Conservation (phyloP, 306 rosid species). For the Acacia acuminata region DNA sequence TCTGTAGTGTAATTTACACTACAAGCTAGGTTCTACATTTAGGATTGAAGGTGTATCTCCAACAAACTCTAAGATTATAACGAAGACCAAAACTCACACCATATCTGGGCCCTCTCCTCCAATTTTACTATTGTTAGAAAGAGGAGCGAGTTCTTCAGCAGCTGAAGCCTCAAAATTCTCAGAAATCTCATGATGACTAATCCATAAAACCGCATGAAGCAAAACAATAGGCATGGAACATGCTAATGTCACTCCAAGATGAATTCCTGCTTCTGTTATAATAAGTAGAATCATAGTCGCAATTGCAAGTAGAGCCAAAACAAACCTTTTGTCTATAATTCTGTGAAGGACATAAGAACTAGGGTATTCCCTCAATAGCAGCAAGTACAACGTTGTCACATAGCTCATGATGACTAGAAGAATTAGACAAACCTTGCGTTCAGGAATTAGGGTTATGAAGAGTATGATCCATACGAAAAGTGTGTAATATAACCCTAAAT, state of each 20-base stretch:
- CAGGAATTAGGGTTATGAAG: conserved; percentile 58
- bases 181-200: conserved; percentile 35
- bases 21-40: no score
- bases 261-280: conserved; percentile 48
- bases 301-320: conserved; percentile 44
- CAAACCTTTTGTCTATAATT: conserved; percentile 42
- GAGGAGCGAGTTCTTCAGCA: conserved; percentile 45
- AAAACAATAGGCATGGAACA: conserved; percentile 44
- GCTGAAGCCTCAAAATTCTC: conserved; percentile 35
- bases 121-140: background rate
- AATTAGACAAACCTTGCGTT: conserved; percentile 50
- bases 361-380: conserved; percentile 42
- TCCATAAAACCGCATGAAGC: conserved; percentile 64
- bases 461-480: conserved; percentile 68
- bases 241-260: conserved; percentile 50
- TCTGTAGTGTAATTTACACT: no score
- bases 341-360: conserved; percentile 49
- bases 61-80: background rate
- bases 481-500: conserved; percentile 48
- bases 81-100: conserved; percentile 32
- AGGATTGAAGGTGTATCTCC: no score
- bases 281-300: conserved; percentile 50
- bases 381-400: conserved; percentile 44
- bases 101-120: conserved; percentile 7
- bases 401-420: conserved; percentile 50